Evolutionary conservation across 1,139 yeast species (phyloP), one percentile per base, ranked within the genome.

Genomic region (Debaryomyces udenii): DNA sequence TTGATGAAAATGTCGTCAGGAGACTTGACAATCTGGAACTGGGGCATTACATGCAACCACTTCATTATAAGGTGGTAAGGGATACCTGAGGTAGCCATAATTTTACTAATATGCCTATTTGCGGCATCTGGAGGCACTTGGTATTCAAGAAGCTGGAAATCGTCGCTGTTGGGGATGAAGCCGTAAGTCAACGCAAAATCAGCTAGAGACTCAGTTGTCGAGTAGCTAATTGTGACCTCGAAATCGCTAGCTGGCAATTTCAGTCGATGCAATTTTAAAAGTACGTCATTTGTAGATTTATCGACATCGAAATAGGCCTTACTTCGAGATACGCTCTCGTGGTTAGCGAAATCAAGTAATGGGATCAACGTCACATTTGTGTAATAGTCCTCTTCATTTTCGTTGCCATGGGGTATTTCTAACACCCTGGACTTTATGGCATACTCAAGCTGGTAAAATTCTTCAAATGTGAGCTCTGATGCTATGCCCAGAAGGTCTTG

Each of bases 291-390:
- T 3, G 64, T 70, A 0, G 42, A 32, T 16, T 70, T 62, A 55
- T 83, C 89, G 10, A 82, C 70, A 55, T 84, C 93, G 60, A 82
- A 84, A 48, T 67, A 72, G 0, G 86, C 76, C 56, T 81, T 83
- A 36, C 65, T 61, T 5, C 46, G 28, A 31, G 59, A 62, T 34
- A 61, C 62, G 16, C 27, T 10, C 10, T 11, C 11, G 55, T 84
- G 93, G 53, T 84, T 84, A 4, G 77, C 86, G 66, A 78, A 84
- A 56, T 84, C 93, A 26, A 84, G 55, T 1, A 81, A 48, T 0
- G 93, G 90, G 0, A 84, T 87, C 41, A 84, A 57, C 0, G 87
- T 74, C 0, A 81, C 70, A 40, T 78, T 73, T 4, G 78, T 78
- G 7, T 61, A 57, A 47, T 66, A 83, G 37, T 73, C 77, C 10